A percentile compares a stretch with the other conserved stretches of the same genome.
phyloP scores from a whole-genome alignment of 2,329 filamentous ascomycete species.

The Botryosphaeria dothidea region DNA sequence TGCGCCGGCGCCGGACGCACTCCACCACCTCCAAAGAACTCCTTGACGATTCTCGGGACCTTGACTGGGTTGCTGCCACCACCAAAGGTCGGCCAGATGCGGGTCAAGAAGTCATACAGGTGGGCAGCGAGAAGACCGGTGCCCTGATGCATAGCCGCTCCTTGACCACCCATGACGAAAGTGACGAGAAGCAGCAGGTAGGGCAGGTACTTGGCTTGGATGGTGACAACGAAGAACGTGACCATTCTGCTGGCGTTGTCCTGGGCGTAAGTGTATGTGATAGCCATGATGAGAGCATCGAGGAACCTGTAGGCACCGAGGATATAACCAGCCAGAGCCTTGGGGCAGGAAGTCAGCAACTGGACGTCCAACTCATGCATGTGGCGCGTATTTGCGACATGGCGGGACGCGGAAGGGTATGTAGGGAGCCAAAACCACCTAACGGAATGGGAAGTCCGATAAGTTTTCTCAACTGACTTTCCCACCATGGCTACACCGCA shows the following conservation, averaged over 20 bases:
- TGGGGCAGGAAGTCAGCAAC: conserved; percentile 12
- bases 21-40: conserved; percentile 57
- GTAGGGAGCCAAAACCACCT: conserved; percentile 68
- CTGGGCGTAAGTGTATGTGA: conserved; percentile 82
- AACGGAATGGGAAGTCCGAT: conserved; percentile 57
- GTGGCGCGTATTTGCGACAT: neutral
- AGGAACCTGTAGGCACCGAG: conserved; percentile 56
- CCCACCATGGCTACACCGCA: conserved; percentile 55
- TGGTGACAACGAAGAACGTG: conserved; percentile 78
- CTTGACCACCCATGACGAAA: conserved; percentile 65
- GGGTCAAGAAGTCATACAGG: conserved; percentile 83
- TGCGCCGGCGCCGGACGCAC: conserved; percentile 1
- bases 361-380: neutral
- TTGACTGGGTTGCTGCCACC: conserved; percentile 75
- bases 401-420: conserved; percentile 38
- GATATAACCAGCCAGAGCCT: conserved; percentile 52
- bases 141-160: conserved; percentile 61
- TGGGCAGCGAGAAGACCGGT: conserved; percentile 87
- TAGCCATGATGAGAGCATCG: conserved; percentile 70
- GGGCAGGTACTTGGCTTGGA: conserved; percentile 80
- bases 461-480: conserved; percentile 54
- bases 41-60: conserved; percentile 72
- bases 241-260: conserved; percentile 77
- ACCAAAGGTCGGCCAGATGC: conserved; percentile 86
- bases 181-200: conserved; percentile 76